Evolutionary conservation across 2,329 filamentous ascomycete species (phyloP).

Genomic region (Triangularia verruculosa): DNA sequence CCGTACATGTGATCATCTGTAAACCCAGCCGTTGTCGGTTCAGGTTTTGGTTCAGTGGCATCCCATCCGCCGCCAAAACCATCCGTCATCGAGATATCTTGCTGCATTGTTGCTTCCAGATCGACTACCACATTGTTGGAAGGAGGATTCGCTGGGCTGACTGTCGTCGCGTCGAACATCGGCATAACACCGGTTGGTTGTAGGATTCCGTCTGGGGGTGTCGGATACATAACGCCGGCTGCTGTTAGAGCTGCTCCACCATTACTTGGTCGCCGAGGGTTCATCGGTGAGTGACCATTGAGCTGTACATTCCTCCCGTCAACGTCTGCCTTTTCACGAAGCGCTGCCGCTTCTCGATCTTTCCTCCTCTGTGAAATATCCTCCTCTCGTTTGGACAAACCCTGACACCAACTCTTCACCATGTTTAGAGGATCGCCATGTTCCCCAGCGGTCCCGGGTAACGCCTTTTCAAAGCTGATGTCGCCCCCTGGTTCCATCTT

Average conservation of each 20-base stretch:
- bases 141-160: slow-evolving; percentile 52
- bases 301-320: slow-evolving; percentile 42
- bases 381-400: slow-evolving; percentile 45
- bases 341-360: slow-evolving; percentile 44
- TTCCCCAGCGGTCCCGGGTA: slow-evolving; percentile 39
- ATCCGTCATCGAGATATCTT: slow-evolving; percentile 29
- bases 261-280: slow-evolving; percentile 49
- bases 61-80: slow-evolving; percentile 42
- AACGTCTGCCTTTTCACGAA: slow-evolving; percentile 42
- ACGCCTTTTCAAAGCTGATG: slow-evolving; percentile 39
- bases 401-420: slow-evolving; percentile 49
- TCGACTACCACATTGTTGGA: slow-evolving; percentile 35
- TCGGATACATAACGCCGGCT: slow-evolving; percentile 63
- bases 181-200: slow-evolving; percentile 54
- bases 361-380: slow-evolving; percentile 47
- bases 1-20: slow-evolving; percentile 62
- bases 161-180: slow-evolving; percentile 53
- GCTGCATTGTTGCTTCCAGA: slow-evolving; percentile 36
- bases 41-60: slow-evolving; percentile 43
- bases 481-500: slow-evolving; percentile 30
- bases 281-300: slow-evolving; percentile 52
- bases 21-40: slow-evolving; percentile 43
- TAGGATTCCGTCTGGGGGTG: slow-evolving; percentile 62
- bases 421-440: slow-evolving; percentile 48
- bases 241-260: slow-evolving; percentile 34